Percentiles rank a stretch among this genome's conserved stretches.
Conservation (phyloP, 306 rosid genomes). For the Castanopsis chinensis region DNA sequence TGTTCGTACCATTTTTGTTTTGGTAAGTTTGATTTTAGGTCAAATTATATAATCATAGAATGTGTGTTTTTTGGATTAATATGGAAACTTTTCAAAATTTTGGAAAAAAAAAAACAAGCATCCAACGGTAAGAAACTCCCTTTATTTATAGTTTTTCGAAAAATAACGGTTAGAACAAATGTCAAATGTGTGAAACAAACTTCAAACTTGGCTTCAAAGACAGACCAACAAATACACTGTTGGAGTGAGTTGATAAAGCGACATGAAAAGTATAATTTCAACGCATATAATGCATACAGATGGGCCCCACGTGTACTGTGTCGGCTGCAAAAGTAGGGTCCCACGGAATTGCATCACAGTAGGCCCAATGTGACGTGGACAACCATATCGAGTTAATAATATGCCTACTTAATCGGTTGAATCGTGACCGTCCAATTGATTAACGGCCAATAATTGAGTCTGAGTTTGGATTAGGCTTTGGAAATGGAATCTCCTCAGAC, state of each 20-base stretch:
- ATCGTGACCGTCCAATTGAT: conserved; percentile 16
- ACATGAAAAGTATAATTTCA: conserved; percentile 21
- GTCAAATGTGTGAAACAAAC: too few species aligned
- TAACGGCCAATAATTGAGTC: not conserved
- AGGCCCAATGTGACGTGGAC: not conserved
- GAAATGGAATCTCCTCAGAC: not conserved
- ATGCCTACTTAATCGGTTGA: not conserved
- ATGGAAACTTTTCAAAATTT: not conserved
- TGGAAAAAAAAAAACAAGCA: not conserved
- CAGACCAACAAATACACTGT: not conserved
- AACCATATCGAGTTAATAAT: not conserved
- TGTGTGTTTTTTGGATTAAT: not conserved
- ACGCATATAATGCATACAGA: not conserved
- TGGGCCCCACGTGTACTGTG: not conserved
- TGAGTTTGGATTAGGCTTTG: not conserved
- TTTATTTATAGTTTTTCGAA: not conserved
- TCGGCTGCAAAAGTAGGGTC: not conserved
- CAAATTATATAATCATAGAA: not conserved
- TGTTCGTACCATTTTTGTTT: too few species aligned
- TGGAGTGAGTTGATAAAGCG: conserved; percentile 10
- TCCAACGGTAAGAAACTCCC: conserved; percentile 22
- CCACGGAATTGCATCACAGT: not conserved
- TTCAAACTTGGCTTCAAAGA: conserved; percentile 56
- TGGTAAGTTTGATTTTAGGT: too few species aligned
- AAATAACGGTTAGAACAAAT: conserved; percentile 26